Base-by-base conservation (phyloP, 352 stramenopile species). In the Phytophthora macrochlamydospora region DNA sequence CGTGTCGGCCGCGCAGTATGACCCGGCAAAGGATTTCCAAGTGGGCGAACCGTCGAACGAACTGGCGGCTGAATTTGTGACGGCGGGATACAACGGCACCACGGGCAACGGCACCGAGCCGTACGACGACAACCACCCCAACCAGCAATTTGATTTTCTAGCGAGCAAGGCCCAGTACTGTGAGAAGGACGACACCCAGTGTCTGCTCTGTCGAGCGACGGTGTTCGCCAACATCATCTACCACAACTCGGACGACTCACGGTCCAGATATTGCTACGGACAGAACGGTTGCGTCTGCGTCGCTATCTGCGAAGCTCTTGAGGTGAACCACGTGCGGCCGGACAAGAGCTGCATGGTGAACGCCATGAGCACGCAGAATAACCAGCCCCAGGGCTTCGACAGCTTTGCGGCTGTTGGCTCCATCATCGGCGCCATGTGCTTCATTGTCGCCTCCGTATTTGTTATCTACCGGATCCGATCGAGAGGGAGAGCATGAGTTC, bases 391-490 rank as follows among this genome's bases (percentile, higher is more conserved):
- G 2, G 56, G 9, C 3, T 24, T 70, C 24, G 66, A 35, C 30
- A 58, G 71, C 14, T n/a, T 67, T 9, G 65, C 75, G 14, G 75
- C 74, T 7, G 78, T 78, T 52, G 61, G 72, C 3, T 54, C 74
- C 9, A 72, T 86, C 45, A 7, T 80, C 1, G 77, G 77, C 2
- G 77, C 72, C 43, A 78, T 86, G 69, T 65, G 71, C 45, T 79
- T 86, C 50, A 79, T 83, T 5, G 70, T 83, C 4, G 67, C 68
- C 24, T 75, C 70, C 0, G 77, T 86, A 32, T 80, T 86, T 35
- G 77, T 78, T 35, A 81, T 86, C 58, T 86, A 83, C 55, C 67
- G 75, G 24, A 75, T 86, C 56, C 75, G 77, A 8, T 75, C 68
- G 35, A 52, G 62, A n/a, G 61, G 73, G 71, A 83, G 55, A 67